A percentile compares a stretch with the other conserved stretches of the same genome.
These are phyloP conservation scores for Kalanchoe fedtschenkoi DNA, from an alignment of 164 flowering plant genomes.

Conservation along the genomic window DNA sequence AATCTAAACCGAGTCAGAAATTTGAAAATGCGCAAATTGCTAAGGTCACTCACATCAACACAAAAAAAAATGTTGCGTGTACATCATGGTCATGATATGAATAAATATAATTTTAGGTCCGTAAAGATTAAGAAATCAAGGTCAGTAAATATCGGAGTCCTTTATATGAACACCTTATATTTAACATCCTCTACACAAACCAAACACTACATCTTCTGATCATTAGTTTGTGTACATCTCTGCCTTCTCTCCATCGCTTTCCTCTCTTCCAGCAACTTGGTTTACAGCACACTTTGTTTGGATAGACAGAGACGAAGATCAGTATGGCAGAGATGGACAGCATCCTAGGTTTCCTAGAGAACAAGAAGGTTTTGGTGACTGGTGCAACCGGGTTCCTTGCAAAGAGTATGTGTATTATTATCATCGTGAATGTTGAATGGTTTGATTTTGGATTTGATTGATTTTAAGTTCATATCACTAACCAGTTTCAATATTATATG, in stretches of 20 bases:
- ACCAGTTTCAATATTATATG: neutral
- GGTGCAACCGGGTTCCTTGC: conserved; percentile 75
- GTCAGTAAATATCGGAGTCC: neutral
- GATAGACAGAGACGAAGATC: neutral
- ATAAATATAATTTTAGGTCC: too few relatives aligned
- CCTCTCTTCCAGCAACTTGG: neutral
- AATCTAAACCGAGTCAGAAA: too few relatives aligned
- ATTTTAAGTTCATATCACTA: neutral
- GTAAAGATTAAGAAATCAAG: too few relatives aligned
- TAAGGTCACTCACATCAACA: too few relatives aligned
- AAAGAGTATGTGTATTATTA: conserved; percentile 33
- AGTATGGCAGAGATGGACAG: conserved; percentile 38
- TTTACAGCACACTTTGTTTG: conserved; percentile 1
- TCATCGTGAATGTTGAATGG: neutral
- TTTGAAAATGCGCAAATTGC: too few relatives aligned
- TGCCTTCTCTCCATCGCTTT: neutral
- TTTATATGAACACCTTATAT: neutral
- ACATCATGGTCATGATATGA: too few relatives aligned
- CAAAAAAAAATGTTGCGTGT: too few relatives aligned
- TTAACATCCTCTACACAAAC: neutral
- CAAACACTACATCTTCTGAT: conserved; percentile 1
- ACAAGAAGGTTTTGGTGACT: conserved; percentile 51
- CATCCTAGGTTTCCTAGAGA: conserved; percentile 31
- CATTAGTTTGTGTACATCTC: neutral
- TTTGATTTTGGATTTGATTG: neutral